phyloP scores from a whole-genome alignment of 208 protist genomes.

The Leishmania tropica region DNA sequence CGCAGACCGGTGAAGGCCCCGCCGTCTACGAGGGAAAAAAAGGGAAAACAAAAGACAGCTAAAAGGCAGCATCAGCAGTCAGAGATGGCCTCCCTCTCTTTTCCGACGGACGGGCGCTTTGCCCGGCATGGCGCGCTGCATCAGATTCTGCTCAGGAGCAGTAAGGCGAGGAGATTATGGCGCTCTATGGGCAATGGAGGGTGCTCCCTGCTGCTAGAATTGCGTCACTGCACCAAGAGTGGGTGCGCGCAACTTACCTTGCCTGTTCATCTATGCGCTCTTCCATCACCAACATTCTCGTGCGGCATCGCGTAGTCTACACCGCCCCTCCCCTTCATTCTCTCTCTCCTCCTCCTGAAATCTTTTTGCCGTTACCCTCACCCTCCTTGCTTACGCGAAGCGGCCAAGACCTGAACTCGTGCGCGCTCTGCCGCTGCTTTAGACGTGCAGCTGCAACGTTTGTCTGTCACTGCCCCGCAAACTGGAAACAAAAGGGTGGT shows the following conservation, averaged over 20 bases:
- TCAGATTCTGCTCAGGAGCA: background rate
- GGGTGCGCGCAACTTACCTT: background rate
- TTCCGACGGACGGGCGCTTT: background rate
- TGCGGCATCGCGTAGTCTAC: too few species aligned
- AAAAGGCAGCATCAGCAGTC: background rate
- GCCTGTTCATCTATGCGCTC: background rate
- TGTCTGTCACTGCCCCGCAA: background rate
- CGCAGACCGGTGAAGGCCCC: background rate
- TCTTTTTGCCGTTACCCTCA: background rate
- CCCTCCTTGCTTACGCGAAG: background rate
- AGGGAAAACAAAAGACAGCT: background rate
- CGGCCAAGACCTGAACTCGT: background rate
- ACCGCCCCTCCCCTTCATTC: background rate
- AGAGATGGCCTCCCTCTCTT: background rate
- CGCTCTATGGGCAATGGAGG: background rate
- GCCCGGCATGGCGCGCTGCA: background rate
- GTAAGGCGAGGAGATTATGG: background rate
- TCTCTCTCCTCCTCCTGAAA: background rate
- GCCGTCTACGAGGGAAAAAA: background rate
- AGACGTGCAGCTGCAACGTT: background rate
- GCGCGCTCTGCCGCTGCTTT: background rate
- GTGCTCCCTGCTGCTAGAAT: background rate
- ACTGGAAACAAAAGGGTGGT: background rate
- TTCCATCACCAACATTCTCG: too few species aligned
- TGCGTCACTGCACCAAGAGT: background rate